Evolutionary conservation across 1,284 basidiomycete species (phyloP), one percentile per base, ranked within the genome.

Genomic region (Violaceomyces palustris): DNA sequence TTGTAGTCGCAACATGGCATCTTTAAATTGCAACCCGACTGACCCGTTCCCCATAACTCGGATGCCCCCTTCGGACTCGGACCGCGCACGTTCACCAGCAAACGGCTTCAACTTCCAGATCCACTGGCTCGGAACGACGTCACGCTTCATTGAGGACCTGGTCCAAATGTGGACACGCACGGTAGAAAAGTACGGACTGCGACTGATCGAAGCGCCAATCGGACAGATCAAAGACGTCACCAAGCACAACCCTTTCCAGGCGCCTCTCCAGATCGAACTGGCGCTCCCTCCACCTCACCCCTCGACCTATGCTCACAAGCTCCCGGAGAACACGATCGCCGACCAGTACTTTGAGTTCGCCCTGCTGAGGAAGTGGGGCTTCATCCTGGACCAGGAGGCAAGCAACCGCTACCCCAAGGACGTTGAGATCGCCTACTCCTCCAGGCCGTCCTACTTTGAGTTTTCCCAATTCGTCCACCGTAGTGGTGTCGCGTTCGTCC

Each of bases 41-140:
- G n/a, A n/a, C n/a, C n/a, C n/a, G n/a, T n/a, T n/a, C n/a, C n/a
- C n/a, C n/a, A n/a, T n/a, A n/a, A n/a, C n/a, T n/a, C n/a, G n/a
- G n/a, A n/a, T n/a, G n/a, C n/a, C n/a, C n/a, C n/a, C n/a, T n/a
- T n/a, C n/a, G n/a, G n/a, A n/a, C n/a, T n/a, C n/a, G 8, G 26
- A 28, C 26, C 9, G 9, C n/a, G 9, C 9, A n/a, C 26, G 26
- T n/a, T 28, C 9, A 28, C 10, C 11, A 38, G 64, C 63, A 8
- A 73, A 73, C 44, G 69, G 71, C 12, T 73, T 73, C 54, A 73
- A 72, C 39, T 72, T 69, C 38, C 92, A 98, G 74, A 79, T 98
- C 31, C 90, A 97, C 61, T 98, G 94, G 93, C 84, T 97, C 19
- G 91, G 90, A 8, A 88, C 91, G 0, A 92, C 90, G 0, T 88